Base-by-base conservation (phyloP, 2,329 filamentous ascomycete genomes). In the Monascus ruber region DNA sequence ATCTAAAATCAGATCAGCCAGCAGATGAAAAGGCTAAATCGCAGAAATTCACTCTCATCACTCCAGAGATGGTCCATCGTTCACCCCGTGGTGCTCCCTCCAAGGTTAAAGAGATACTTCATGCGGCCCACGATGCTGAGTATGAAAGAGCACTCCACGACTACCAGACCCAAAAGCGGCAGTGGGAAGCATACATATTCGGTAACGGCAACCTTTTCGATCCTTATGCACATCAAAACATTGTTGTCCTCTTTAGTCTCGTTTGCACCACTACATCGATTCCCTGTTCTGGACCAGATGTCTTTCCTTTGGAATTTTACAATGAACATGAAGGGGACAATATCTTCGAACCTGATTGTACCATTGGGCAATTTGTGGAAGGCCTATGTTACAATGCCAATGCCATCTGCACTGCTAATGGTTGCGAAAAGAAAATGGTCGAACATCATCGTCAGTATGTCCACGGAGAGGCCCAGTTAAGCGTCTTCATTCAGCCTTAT, bases 391-490 rank as follows among this genome's bases (percentile, higher is more conserved):
- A 82, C 35, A 76, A 76, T 43, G 84, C 85, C 26, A 77, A 83
- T 45, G 76, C 79, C n/a, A 70, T 81, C 1, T 98, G 91, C 59
- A 79, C 79, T 34, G 79, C 82, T 7, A 87, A 87, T 51, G 83
- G 83, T 5, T 98, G 93, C 57, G 86, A 89, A 48, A 81, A 83
- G 45, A 83, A 79, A 49, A 87, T 96, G 83, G 76, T 80, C 39
- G 85, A 95, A 51, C 91, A 98, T 59, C 88, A 96, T 58, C 79
- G 88, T 40, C 94, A 94, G 33, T 98, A 98, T 54, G 93, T 98
- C 1, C 91, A 98, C 52, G 93, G 91, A 26, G 84, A 94, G 57
- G 89, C 88, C 6, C 85, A 94, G 45, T 80, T 98, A 50, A 94
- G 87, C 5, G 79, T 96, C 6, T 85, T 94, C 49, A 81, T 95